These are phyloP conservation scores for Lepiota brunneoincarnata DNA, from an alignment of 768 basidiomycete species.

Conservation along the genomic window DNA sequence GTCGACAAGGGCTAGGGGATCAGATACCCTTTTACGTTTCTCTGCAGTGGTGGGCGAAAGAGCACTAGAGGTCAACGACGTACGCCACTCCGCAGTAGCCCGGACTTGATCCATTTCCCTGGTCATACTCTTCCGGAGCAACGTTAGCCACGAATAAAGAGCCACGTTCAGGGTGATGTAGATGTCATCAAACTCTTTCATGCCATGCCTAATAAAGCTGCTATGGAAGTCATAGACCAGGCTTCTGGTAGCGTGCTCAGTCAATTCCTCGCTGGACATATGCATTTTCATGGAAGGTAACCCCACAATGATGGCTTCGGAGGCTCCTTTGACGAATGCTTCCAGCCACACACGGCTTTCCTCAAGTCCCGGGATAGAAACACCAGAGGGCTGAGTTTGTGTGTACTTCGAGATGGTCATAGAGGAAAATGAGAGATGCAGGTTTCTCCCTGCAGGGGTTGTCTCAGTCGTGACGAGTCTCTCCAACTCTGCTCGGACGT, in stretches of 20 bases:
- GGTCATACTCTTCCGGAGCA: conserved; percentile 70
- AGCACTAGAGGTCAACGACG: conserved; percentile 30
- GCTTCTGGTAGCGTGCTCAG: conserved; percentile 34
- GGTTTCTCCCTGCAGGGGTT: conserved; percentile 54
- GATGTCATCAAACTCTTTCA: conserved; percentile 66
- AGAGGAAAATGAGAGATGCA: conserved; percentile 71
- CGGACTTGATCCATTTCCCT: conserved; percentile 77
- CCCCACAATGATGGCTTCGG: conserved; percentile 75
- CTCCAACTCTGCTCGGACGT: conserved; percentile 69
- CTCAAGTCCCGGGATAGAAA: conserved; percentile 22
- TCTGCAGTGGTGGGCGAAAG: conserved; percentile 21
- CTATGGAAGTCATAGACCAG: conserved; percentile 74
- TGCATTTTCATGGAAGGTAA: conserved; percentile 80
- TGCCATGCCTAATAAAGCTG: conserved; percentile 55
- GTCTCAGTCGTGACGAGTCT: conserved; percentile 54
- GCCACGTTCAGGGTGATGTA: conserved; percentile 84
- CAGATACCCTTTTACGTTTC: conserved; percentile 32
- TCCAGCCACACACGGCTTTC: conserved; percentile 60
- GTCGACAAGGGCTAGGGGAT: conserved; percentile 29
- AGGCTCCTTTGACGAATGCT: conserved; percentile 54
- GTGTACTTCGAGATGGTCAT: conserved; percentile 73
- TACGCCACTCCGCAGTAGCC: conserved; percentile 52
- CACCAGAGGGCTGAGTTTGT: conserved; percentile 49
- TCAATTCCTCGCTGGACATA: conserved; percentile 69
- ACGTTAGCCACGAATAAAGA: conserved; percentile 78